Evolutionary conservation across 2,329 filamentous ascomycete species (phyloP).

Genomic region (Microsporum ferrugineum): DNA sequence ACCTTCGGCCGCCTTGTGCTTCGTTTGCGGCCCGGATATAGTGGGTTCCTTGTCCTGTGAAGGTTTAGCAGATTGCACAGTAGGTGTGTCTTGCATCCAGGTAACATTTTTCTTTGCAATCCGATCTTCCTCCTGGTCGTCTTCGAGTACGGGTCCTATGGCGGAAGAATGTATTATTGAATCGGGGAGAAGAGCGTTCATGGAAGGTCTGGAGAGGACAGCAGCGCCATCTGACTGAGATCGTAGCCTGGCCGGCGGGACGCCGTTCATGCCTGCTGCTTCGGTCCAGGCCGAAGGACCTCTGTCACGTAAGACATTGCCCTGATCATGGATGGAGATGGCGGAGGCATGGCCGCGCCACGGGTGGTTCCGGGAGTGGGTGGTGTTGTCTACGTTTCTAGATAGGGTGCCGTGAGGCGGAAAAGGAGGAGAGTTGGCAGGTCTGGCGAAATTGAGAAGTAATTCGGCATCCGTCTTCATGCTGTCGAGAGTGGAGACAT

Average conservation of each 20-base stretch:
- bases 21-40: not conserved
- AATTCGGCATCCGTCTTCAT: slow-evolving; percentile 40
- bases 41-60: not conserved
- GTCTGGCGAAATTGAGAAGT: slow-evolving; percentile 35
- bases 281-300: not conserved
- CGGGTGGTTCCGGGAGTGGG: not conserved
- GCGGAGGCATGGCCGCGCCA: not conserved
- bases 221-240: slow-evolving; percentile 35
- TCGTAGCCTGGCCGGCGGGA: slow-evolving; percentile 26
- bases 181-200: slow-evolving; percentile 19
- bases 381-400: not conserved
- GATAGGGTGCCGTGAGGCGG: not conserved
- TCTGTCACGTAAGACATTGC: not conserved
- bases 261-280: slow-evolving; percentile 8
- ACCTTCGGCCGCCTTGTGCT: slow-evolving; percentile 9
- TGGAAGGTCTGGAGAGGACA: slow-evolving; percentile 26
- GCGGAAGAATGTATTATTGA: not conserved
- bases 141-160: slow-evolving; percentile 12
- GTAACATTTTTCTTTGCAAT: not conserved
- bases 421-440: slow-evolving; percentile 23
- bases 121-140: slow-evolving; percentile 12
- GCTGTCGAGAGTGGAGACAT: slow-evolving; percentile 20
- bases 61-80: not conserved
- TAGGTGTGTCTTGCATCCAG: not conserved
- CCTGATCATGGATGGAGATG: not conserved